Base-by-base conservation (phyloP, 192 early-diverging fungal genomes). In the Irineochytrium annulatum region DNA sequence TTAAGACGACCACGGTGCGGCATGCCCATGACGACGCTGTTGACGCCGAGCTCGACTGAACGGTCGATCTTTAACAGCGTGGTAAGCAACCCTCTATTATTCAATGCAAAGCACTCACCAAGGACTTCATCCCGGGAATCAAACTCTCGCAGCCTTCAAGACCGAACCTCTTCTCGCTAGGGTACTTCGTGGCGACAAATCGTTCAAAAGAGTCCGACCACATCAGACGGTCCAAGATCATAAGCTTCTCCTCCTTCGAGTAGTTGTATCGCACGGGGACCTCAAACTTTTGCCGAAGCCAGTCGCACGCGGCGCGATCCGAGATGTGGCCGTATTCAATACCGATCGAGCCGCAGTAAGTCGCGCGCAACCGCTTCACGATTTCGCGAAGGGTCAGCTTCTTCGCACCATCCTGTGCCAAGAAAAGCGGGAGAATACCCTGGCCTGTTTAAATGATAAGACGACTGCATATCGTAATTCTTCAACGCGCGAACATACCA, bases 251-350 rank as follows among this genome's bases (percentile, higher is more conserved):
- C 44, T 91, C 93, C 54, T 84, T 90, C 48, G 85, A 77, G 80
- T 93, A 99, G 60, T 80, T 73, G 84, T 89, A 93, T 51, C 91
- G 91, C 68, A 82, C 63, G 39, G 94, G 94, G 39, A 90, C 89
- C 78, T 99, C 96, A 62, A 99, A 80, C 45, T 87, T 86, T 60
- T 85, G 74, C 35, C 94, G 83, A 67, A 99, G 89, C 96, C 96
- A 99, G 80, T 99, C 93, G 77, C 94, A 97, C 71, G 91, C 88
- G 31, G 75, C 83, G 63, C 94, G 89, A 77, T 97, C 94, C 48
- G 91, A 88, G 70, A 99, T 99, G 77, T 99, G 96, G 56, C 92
- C 93, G 79, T 97, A 99, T 75, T 99, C 96, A 59, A 96, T 77
- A 73, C 94, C 96, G 37, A 97, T 86, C n/a, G 89, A 84, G 41